Evolutionary conservation across 306 rosid genomes (phyloP).

Genomic region (Acacia confusa): DNA sequence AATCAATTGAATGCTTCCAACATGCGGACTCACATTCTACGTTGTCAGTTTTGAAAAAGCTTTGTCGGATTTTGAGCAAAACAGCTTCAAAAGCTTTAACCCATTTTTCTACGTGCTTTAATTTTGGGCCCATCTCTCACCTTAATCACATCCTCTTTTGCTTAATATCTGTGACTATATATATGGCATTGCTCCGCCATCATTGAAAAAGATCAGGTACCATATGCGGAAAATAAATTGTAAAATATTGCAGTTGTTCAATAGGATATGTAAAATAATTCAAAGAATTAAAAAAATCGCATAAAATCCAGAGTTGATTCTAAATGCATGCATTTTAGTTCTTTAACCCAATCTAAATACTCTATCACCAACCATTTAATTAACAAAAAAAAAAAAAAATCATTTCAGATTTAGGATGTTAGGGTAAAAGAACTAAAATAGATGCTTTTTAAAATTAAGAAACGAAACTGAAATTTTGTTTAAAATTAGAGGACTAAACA

Average conservation of each 20-base stretch:
- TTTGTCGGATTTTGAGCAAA: neutral
- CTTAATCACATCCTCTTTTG: neutral
- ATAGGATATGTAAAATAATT: neutral
- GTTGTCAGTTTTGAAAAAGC: neutral
- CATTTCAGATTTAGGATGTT: no score
- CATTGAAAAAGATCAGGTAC: neutral
- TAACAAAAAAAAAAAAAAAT: no score
- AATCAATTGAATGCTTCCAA: neutral
- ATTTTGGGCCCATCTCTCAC: neutral
- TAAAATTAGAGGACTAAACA: no score
- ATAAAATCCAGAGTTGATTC: neutral
- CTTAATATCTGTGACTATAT: neutral
- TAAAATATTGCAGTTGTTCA: neutral
- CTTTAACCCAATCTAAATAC: no score
- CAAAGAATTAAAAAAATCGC: no score
- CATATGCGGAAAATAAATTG: no score
- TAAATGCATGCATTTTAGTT: no score
- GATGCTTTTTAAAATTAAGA: no score
- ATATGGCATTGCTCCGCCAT: neutral
- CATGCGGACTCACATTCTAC: no score
- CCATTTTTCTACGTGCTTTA: neutral
- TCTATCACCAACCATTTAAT: no score
- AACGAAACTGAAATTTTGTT: no score
- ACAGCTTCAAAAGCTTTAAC: neutral
- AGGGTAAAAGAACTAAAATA: no score